Evolutionary conservation across 2,329 filamentous ascomycete species (phyloP).

Genomic region (Colletotrichum camelliae): DNA sequence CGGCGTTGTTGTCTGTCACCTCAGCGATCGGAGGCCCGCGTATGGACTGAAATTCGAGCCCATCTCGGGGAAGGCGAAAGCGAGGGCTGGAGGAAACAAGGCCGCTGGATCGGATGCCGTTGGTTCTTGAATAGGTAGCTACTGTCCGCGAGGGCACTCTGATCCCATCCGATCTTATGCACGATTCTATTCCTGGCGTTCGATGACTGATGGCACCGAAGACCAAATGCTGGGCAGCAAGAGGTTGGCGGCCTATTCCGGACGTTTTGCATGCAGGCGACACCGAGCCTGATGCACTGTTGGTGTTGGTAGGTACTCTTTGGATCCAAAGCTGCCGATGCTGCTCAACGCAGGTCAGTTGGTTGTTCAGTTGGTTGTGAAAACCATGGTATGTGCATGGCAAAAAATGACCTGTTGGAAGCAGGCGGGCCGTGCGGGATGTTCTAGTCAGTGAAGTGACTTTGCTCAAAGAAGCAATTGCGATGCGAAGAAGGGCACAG

Average conservation of each 20-base stretch:
- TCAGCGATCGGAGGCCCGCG: neutral
- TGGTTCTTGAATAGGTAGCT: constrained; percentile 10
- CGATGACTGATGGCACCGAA: neutral
- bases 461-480: neutral
- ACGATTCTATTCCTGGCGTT: constrained; percentile 9
- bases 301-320: neutral
- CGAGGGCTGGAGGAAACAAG: constrained; percentile 1
- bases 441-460: neutral
- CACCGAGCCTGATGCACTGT: neutral
- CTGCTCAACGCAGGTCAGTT: neutral
- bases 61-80: neutral
- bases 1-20: neutral
- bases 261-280: neutral
- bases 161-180: constrained; percentile 6
- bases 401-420: neutral
- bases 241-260: neutral
- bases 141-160: neutral
- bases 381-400: neutral
- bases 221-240: neutral
- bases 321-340: neutral
- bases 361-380: neutral
- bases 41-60: constrained; percentile 6
- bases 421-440: neutral
- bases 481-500: neutral
- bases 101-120: neutral